Evolutionary conservation across 768 basidiomycete species (phyloP), one percentile per base, ranked within the genome.

Genomic region (Leccinum disarticulatum): DNA sequence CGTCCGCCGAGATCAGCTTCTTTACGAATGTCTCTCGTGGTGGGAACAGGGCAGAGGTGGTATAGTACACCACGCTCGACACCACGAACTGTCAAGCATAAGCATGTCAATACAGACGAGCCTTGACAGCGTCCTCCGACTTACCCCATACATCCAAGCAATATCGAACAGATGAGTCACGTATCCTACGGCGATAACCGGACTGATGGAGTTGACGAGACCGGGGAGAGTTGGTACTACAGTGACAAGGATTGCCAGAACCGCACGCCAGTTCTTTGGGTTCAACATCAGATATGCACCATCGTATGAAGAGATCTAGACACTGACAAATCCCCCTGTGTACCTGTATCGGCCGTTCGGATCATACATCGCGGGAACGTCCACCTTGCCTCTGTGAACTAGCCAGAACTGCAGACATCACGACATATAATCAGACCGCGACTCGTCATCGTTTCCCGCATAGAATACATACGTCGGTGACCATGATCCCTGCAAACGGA

Each of bases 331-430:
- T 54, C 93, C 93, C 46, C 79, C 79, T 66, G 77, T 84, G 72
- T 93, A 95, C n/a, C 81, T 76, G 72, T 95, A 95, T 56, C 89
- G 80, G 1, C 91, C 91, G 43, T 85, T 76, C 9, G 89, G 91
- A 64, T 84, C 80, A 68, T 95, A 96, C 82, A 95, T 88, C 3
- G 89, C 85, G 3, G 90, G 89, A 1, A 95, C 89, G 64, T 94
- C 90, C 38, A 93, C 84, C 47, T 82, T 83, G 36, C 86, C 76
- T 59, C 72, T 75, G 68, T 93, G 88, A 25, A 95, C 77, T 47
- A 95, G 68, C 90, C 89, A 93, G 68, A 89, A 93, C 83, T 90
- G 66, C 38, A 43, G 38, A 13, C 59, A 19, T 46, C n/a, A 54
- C 17, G 49, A 22, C 22, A 25, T 25, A n/a, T 10, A n/a, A 51